Base-by-base conservation (phyloP, 1,139 yeast species). In the Lizanozyma gosingica region DNA sequence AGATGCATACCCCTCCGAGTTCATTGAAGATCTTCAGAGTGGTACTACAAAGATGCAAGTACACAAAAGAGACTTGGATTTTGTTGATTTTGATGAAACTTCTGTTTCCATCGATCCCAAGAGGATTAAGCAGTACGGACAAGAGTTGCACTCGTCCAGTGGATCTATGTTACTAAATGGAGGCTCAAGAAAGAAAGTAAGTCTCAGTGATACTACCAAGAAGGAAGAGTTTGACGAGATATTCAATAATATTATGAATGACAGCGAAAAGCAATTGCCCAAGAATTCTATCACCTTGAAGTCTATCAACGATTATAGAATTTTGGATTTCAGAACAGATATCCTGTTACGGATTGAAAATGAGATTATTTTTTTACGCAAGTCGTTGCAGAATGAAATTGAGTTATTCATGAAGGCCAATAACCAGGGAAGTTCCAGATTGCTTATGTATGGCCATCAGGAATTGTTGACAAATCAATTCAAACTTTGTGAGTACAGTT, bases 51-150 rank as follows among this genome's bases (percentile, higher is more conserved):
- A 58, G 40, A 56, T 70, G 34, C 60, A 61, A 11, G 45, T 69
- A 14, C 60, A 63, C 39, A 70, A 70, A 47, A 51, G 59, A 38
- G 73, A 70, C 46, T 57, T 65, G 36, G 70, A 67, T 46, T 63
- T 67, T 43, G 50, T 63, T 34, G 71, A 65, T 44, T 54, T 51
- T 27, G 59, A 56, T 27, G 59, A 60, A 40, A 39, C 44, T 18
- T 44, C 54, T 2, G 46, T 43, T n/a, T 55, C 50, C 37, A 44
- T 57, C 15, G 57, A 57, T 41, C 63, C 62, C 4, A 45, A 43
- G 22, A 48, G 46, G 35, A 43, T 47, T 14, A 18, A 35, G 11
- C 34, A 34, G n/a, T 35, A 36, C 15, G 33, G 33, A 9, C 22
- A 18, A n/a, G 35, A 34, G 29, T 37, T 35, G n/a, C 37, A 36